Base-by-base conservation (phyloP, 2,329 filamentous ascomycete species). In the Aureobasidium pullulans region DNA sequence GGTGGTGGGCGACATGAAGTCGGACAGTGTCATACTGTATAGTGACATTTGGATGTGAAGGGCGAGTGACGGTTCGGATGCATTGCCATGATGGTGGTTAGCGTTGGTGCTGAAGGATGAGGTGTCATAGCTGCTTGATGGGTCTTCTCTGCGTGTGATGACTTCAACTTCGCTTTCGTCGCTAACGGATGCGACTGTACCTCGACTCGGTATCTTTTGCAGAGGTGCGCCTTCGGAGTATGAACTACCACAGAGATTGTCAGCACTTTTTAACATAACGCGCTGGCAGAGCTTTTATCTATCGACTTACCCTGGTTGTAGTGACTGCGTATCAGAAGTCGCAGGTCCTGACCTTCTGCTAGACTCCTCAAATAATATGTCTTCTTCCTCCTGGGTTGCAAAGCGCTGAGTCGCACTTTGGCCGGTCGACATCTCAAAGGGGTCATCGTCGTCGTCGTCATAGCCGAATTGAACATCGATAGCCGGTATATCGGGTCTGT, bases 41-140 rank as follows among this genome's bases (percentile, higher is more conserved):
- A 85, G 74, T 4, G 81, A 82, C 84, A 87, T 87, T 66, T 87
- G 84, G n/a, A 87, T 83, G 67, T 86, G 84, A 8, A 87, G 74
- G 5, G 80, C 79, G 10, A 84, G 65, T 10, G 47, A 69, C 16
- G 68, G 66, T 15, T 62, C 64, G 7, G 54, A 11, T 16, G 32
- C 7, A 29, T 28, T 28, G 9, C 29, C 15, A 15, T 48, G 46
- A 7, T 13, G 28, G 9, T 43, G 32, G 23, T 59, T 46, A 4
- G 23, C 23, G 36, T 31, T 43, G 34, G n/a, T 39, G 7, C 42
- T 48, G 13, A 46, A 32, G 4, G 60, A 62, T 1, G 58, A 36
- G 66, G n/a, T 66, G 67, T 57, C 68, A 62, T 1, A 71, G 66
- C 2, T 62, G 63, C 15, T 70, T 66, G 37, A 65, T 66, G 39